Conservation (phyloP, 345 rosid species). For the Arabis hirsuta region DNA sequence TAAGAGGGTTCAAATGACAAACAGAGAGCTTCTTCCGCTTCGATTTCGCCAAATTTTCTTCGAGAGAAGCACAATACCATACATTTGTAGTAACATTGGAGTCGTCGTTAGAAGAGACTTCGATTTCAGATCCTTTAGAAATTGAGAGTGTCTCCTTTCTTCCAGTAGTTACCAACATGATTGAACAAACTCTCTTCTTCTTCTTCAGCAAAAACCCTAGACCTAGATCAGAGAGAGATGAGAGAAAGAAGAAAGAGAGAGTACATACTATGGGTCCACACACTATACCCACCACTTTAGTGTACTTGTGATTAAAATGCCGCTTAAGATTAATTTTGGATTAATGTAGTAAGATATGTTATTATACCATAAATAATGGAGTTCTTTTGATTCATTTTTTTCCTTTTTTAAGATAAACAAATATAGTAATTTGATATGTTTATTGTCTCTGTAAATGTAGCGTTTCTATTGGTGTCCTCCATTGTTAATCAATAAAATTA, state of each 20-base stretch:
- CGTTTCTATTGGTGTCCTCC: too few relatives aligned
- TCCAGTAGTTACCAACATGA: slow-evolving; percentile 31
- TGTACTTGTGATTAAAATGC: not conserved
- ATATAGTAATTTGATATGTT: too few relatives aligned
- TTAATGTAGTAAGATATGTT: too few relatives aligned
- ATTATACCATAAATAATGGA: too few relatives aligned
- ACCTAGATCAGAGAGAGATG: not conserved
- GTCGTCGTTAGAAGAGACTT: not conserved
- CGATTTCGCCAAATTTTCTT: slow-evolving; percentile 32
- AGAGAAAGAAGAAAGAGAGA: not conserved
- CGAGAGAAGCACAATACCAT: slow-evolving; percentile 25
- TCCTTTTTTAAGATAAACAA: too few relatives aligned
- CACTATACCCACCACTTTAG: not conserved
- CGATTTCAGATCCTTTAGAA: slow-evolving; percentile 29
- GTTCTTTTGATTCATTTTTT: too few relatives aligned
- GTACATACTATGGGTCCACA: too few relatives aligned
- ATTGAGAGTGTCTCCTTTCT: slow-evolving; percentile 27
- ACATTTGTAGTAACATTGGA: not conserved
- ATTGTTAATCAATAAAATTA: too few relatives aligned
- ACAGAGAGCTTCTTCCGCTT: slow-evolving; percentile 41
- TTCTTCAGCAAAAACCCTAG: not conserved
- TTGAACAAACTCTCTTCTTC: slow-evolving; percentile 1
- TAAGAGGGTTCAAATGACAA: slow-evolving; percentile 21
- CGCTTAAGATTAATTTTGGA: too few relatives aligned
- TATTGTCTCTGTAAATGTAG: too few relatives aligned